Percentiles rank a stretch among this genome's conserved stretches.
These are phyloP conservation scores for Exophiala calicioides DNA, from an alignment of 2,329 filamentous ascomycete genomes.

Conservation along the genomic window DNA sequence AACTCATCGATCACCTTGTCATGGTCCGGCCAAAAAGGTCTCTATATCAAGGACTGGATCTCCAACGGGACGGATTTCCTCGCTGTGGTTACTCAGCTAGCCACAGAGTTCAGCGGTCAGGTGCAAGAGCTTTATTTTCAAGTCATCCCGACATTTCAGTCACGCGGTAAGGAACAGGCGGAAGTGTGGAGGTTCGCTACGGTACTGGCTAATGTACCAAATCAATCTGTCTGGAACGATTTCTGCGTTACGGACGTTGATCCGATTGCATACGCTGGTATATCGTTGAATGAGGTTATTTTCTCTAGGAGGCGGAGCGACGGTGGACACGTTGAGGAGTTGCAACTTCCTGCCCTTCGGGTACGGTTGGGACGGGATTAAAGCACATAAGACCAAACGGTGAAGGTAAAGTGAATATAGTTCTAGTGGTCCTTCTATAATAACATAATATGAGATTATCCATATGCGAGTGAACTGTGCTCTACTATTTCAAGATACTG, in stretches of 20 bases:
- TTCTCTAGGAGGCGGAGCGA: too few relatives aligned
- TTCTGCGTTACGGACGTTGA: constrained; percentile 41
- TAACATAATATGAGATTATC: too few relatives aligned
- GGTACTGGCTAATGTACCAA: constrained; percentile 7
- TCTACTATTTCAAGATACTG: too few relatives aligned
- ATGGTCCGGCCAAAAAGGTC: constrained; percentile 24
- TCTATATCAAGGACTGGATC: constrained; percentile 21
- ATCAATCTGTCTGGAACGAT: constrained; percentile 36
- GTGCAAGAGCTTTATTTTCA: constrained; percentile 9
- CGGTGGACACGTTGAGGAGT: too few relatives aligned
- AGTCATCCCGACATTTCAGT: constrained; percentile 25
- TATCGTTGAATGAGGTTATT: constrained; percentile 38
- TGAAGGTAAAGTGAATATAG: too few relatives aligned
- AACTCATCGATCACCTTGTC: constrained; percentile 25
- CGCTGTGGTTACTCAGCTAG: background rate
- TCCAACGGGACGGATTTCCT: constrained; percentile 29
- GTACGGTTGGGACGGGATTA: too few relatives aligned
- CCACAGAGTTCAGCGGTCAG: background rate
- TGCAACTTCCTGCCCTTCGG: too few relatives aligned
- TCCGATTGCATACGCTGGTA: constrained; percentile 35
- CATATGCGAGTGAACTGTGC: too few relatives aligned
- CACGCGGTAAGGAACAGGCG: constrained; percentile 8
- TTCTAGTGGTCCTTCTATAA: too few relatives aligned
- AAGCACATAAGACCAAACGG: too few relatives aligned
- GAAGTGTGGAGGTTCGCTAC: constrained; percentile 38